phyloP scores from a whole-genome alignment of 768 basidiomycete genomes.

The Termitomyces sp. region DNA sequence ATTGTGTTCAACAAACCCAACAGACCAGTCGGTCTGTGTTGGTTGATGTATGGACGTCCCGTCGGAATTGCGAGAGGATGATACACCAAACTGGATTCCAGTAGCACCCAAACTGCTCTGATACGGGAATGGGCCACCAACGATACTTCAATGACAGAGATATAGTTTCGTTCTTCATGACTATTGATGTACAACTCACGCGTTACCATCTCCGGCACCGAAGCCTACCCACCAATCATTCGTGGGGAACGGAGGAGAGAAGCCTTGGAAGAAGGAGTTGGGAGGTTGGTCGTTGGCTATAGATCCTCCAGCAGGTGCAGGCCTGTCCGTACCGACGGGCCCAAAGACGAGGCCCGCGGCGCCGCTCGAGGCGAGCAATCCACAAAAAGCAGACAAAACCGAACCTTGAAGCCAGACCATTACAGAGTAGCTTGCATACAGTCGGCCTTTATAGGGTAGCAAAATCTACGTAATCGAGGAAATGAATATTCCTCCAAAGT shows the following conservation, averaged over 20 bases:
- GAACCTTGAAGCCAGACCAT: conserved; percentile 11
- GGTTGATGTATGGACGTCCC: conserved; percentile 27
- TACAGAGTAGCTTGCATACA: background rate
- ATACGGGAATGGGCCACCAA: conserved; percentile 28
- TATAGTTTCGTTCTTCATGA: too few relatives aligned
- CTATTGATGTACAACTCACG: conserved; percentile 11
- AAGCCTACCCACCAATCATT: conserved; percentile 32
- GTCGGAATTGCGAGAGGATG: conserved; percentile 23
- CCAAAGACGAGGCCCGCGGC: conserved; percentile 16
- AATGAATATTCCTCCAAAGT: conserved; percentile 3
- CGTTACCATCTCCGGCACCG: conserved; percentile 20
- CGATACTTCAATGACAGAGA: conserved; percentile 15
- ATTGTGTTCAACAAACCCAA: conserved; percentile 24
- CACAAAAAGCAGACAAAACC: conserved; percentile 6
- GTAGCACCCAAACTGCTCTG: conserved; percentile 21
- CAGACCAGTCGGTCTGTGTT: conserved; percentile 26
- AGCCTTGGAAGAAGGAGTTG: conserved; percentile 27
- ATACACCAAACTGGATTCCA: conserved; percentile 25
- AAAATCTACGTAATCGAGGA: background rate
- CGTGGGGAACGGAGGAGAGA: conserved; percentile 27
- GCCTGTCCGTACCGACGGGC: conserved; percentile 20
- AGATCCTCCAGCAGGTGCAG: conserved; percentile 20
- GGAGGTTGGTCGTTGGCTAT: conserved; percentile 23
- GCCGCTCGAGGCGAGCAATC: conserved; percentile 1
- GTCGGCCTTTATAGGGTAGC: conserved; percentile 11